Percentiles rank a stretch among this genome's conserved stretches.
phyloP scores from a whole-genome alignment of 306 rosid genomes.

The Cotoneaster glaucophyllus region DNA sequence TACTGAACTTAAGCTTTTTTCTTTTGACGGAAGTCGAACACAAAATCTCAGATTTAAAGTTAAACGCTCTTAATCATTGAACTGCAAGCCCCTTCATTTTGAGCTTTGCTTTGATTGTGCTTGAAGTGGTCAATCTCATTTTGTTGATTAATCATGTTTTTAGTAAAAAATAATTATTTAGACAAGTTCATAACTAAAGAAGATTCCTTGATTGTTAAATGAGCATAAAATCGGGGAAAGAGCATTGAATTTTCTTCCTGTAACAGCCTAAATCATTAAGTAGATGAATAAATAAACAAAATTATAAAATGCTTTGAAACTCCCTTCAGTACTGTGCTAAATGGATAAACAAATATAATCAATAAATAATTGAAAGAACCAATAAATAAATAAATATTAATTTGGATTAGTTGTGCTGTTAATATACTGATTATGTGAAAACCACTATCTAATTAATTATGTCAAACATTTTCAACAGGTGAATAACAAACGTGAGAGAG shows the following conservation, averaged over 20 bases:
- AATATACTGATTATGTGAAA: background rate
- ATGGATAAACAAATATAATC: conserved; percentile 6
- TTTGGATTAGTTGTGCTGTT: conserved; percentile 3
- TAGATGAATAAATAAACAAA: conserved; percentile 4
- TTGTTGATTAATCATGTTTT: background rate
- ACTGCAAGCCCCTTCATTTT: background rate
- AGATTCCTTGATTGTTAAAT: conserved; percentile 8
- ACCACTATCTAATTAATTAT: background rate
- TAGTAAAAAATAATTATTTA: conserved; percentile 1
- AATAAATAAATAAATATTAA: background rate
- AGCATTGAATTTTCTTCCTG: conserved; percentile 6
- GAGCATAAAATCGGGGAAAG: conserved; percentile 21
- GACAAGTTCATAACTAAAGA: background rate
- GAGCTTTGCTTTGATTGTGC: background rate
- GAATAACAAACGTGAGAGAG: conserved; percentile 39
- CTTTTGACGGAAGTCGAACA: no score
- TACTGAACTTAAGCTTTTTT: no score
- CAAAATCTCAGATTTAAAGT: background rate
- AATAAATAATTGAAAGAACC: conserved; percentile 2
- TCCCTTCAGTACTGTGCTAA: conserved; percentile 6
- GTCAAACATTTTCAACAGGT: conserved; percentile 29
- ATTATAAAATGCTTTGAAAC: background rate
- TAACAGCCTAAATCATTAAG: conserved; percentile 12
- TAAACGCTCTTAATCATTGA: no score
- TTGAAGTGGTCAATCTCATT: background rate